Conservation (phyloP, 2,329 filamentous ascomycete genomes). For the Malbranchea cinnamomea region DNA sequence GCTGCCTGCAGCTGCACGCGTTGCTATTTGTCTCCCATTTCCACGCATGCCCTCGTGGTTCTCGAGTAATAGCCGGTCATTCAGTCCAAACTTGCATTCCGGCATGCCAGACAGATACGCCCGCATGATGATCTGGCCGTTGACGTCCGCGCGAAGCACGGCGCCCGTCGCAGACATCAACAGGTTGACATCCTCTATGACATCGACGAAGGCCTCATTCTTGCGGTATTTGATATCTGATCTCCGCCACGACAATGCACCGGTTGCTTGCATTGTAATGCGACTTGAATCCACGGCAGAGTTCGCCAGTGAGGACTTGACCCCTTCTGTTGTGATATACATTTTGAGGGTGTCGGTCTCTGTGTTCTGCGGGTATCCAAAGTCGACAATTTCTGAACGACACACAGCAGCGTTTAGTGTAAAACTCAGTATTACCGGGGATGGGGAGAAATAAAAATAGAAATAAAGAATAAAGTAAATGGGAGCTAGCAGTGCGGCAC, state of each 20-base stretch:
- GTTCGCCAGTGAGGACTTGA: conserved; percentile 66
- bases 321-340: conserved; percentile 99
- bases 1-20: conserved; percentile 85
- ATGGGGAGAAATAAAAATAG: too few species aligned
- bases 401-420: conserved; percentile 4
- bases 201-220: conserved; percentile 98
- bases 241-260: conserved; percentile 89
- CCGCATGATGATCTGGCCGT: conserved; percentile 95
- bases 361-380: conserved; percentile 97
- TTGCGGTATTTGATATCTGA: conserved; percentile 98
- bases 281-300: conserved; percentile 73
- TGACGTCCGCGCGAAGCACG: conserved; percentile 88
- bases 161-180: conserved; percentile 97
- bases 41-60: conserved; percentile 45
- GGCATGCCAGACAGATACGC: conserved; percentile 92
- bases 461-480: conserved; percentile 2
- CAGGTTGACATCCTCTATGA: conserved; percentile 97
- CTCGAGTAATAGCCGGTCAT: conserved; percentile 87
- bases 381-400: conserved; percentile 86
- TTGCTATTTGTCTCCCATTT: conserved; percentile 59
- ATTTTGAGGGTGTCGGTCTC: conserved; percentile 98
- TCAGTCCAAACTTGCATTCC: conserved; percentile 97
- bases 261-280: conserved; percentile 98
- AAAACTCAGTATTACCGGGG: not conserved
- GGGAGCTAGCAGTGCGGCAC: conserved; percentile 11